These are phyloP conservation scores for Stipa capillata DNA, from an alignment of 176 grass and related monocot genomes.

Conservation along the genomic window DNA sequence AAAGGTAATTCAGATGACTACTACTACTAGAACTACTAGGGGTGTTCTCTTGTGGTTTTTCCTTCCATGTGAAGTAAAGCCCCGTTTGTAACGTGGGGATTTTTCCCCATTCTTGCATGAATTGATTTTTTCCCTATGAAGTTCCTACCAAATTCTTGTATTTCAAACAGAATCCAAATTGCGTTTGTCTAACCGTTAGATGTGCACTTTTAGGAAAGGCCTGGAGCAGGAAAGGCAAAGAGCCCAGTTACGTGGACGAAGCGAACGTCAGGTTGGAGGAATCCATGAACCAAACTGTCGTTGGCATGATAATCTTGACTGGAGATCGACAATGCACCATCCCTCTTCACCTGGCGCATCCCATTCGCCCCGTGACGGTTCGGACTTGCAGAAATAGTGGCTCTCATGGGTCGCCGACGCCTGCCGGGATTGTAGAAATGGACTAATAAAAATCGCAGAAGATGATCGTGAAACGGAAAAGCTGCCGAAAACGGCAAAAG, in stretches of 20 bases:
- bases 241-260: conserved; percentile 27
- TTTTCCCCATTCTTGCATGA: too few relatives aligned
- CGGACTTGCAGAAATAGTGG: background rate
- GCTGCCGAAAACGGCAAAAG: conserved; percentile 13
- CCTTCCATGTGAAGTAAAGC: too few relatives aligned
- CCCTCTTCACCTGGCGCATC: conserved; percentile 37
- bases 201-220: background rate
- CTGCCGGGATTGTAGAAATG: background rate
- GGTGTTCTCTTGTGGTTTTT: too few relatives aligned
- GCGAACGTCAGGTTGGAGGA: conserved; percentile 17
- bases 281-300: conserved; percentile 1
- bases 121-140: too few relatives aligned
- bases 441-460: background rate
- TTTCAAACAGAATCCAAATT: too few relatives aligned
- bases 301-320: conserved; percentile 46
- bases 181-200: background rate
- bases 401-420: conserved; percentile 7
- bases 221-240: conserved; percentile 12
- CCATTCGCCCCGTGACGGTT: conserved; percentile 36
- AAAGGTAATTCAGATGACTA: background rate
- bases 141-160: too few relatives aligned
- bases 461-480: background rate
- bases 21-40: background rate
- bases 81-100: too few relatives aligned
- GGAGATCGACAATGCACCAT: conserved; percentile 19